Conservation (phyloP, 331 rosid species). For the Saraca asoca region DNA sequence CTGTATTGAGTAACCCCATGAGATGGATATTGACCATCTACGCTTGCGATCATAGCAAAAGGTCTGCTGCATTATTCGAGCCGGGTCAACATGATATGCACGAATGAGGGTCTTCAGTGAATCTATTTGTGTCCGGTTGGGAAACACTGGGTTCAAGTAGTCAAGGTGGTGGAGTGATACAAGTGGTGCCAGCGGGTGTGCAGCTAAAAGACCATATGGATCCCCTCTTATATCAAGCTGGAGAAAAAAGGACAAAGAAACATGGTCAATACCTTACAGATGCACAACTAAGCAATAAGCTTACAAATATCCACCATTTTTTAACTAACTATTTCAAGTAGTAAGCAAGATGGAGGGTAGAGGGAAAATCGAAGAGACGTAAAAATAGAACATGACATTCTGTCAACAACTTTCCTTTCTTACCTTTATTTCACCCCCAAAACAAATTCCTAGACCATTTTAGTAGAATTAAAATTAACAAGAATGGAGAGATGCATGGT, state of each 20-base stretch:
- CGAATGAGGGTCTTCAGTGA: slow-evolving; percentile 34
- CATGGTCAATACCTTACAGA: slow-evolving; percentile 10
- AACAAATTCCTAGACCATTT: not conserved
- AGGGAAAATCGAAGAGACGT: no score
- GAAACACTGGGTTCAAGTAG: slow-evolving; percentile 56
- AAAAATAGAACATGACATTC: not conserved
- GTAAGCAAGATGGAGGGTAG: no score
- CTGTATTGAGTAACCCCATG: slow-evolving; percentile 94
- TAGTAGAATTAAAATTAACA: not conserved
- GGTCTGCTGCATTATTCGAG: slow-evolving; percentile 71
- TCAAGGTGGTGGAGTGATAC: slow-evolving; percentile 92
- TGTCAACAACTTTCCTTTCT: not conserved
- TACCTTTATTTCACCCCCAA: not conserved
- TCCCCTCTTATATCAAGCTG: slow-evolving; percentile 85
- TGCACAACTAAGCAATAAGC: not conserved
- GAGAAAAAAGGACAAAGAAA: slow-evolving; percentile 16
- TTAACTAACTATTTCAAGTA: no score
- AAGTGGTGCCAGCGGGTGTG: slow-evolving; percentile 84
- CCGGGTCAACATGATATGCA: slow-evolving; percentile 67
- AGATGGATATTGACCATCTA: slow-evolving; percentile 71
- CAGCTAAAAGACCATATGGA: slow-evolving; percentile 78
- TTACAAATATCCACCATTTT: no score
- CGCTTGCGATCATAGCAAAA: slow-evolving; percentile 62
- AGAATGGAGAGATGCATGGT: not conserved
- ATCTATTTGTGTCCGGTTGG: slow-evolving; percentile 46